These are phyloP conservation scores for Fusarium ramigenum DNA, from an alignment of 2,329 filamentous ascomycete genomes.

Conservation along the genomic window DNA sequence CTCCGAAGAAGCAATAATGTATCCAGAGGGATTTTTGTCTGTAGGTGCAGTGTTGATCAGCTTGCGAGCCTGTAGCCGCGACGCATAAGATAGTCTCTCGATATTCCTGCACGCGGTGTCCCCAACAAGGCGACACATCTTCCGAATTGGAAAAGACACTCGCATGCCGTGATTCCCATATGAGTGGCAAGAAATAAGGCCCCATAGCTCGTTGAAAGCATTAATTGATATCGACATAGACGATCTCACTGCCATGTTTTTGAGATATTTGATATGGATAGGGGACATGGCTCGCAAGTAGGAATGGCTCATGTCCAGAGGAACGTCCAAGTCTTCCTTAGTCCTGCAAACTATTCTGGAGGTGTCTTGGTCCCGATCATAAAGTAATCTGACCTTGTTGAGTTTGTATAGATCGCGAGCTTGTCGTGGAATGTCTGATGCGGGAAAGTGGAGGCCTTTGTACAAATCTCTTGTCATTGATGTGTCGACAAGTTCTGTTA, in stretches of 20 bases:
- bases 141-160: constrained; percentile 90
- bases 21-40: constrained; percentile 83
- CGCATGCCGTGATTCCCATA: constrained; percentile 84
- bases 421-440: constrained; percentile 86
- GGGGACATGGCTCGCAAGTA: constrained; percentile 92
- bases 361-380: constrained; percentile 83
- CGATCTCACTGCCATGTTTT: constrained; percentile 89
- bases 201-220: constrained; percentile 86
- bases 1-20: constrained; percentile 89
- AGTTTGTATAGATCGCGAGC: constrained; percentile 89
- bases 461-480: constrained; percentile 83
- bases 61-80: constrained; percentile 84
- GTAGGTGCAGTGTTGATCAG: constrained; percentile 87
- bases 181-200: constrained; percentile 84
- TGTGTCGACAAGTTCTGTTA: constrained; percentile 87
- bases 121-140: constrained; percentile 89
- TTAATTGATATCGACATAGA: constrained; percentile 96
- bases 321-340: constrained; percentile 75
- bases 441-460: constrained; percentile 88
- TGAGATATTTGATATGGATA: constrained; percentile 86
- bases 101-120: constrained; percentile 89
- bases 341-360: constrained; percentile 84
- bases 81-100: constrained; percentile 86
- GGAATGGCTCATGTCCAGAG: constrained; percentile 84
- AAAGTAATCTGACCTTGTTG: constrained; percentile 88